A percentile compares a stretch with the other conserved stretches of the same genome.
Evolutionary conservation across 1,284 basidiomycete species (phyloP).

Genomic region (Ustilago xerochloae): DNA sequence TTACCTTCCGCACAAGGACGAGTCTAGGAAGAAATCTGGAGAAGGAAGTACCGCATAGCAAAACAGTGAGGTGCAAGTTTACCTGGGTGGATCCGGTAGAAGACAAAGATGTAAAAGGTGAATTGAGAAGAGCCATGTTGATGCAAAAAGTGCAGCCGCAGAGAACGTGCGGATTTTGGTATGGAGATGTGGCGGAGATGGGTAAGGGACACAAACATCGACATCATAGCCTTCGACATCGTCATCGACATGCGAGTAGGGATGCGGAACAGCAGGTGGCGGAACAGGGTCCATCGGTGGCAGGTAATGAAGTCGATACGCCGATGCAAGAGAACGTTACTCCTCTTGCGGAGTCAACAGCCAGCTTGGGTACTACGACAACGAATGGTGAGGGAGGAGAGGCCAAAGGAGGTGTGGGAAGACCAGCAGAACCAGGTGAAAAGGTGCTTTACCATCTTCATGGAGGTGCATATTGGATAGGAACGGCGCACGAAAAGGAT

Average conservation of each 20-base stretch:
- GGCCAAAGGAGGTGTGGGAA: conserved; percentile 31
- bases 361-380: conserved; percentile 5
- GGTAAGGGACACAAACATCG: background rate
- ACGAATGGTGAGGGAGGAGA: background rate
- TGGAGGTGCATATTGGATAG: conserved; percentile 65
- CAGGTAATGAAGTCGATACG: background rate
- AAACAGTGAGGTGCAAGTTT: conserved; percentile 57
- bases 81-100: conserved; percentile 52
- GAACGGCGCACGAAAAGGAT: conserved; percentile 58
- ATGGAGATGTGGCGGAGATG: conserved; percentile 38
- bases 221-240: background rate
- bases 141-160: conserved; percentile 42
- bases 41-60: conserved; percentile 55
- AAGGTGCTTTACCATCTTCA: conserved; percentile 61
- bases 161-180: conserved; percentile 62
- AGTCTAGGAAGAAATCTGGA: conserved; percentile 50
- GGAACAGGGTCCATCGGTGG: background rate
- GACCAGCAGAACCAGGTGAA: conserved; percentile 47
- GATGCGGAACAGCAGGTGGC: background rate
- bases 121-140: conserved; percentile 54
- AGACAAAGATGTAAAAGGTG: conserved; percentile 51
- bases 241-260: background rate
- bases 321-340: conserved; percentile 5
- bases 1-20: conserved; percentile 60
- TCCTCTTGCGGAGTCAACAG: background rate